Base-by-base conservation (phyloP, 805 yeast genomes). In the Zygosaccharomyces lentus region DNA sequence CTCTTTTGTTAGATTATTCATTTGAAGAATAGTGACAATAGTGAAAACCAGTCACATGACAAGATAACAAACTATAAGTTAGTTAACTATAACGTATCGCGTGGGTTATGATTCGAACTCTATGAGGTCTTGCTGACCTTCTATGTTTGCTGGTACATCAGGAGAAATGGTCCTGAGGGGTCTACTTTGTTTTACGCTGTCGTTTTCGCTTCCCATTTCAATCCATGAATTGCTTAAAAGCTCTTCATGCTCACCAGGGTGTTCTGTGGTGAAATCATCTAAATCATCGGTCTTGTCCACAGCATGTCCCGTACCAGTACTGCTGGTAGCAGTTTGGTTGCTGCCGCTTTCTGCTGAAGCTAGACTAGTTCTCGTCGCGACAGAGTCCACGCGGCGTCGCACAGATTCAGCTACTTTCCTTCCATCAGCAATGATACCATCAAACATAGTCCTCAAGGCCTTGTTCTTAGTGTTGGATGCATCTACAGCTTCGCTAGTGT, bases 361-460 rank as follows among this genome's bases (percentile, higher is more conserved):
- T 3, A 44, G 40, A 37, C 62, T 60, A 25, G 43, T 53, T 21
- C 51, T 53, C 1, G 72, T 64, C 2, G 84, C 77, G 8, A 77
- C 81, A 12, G 83, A 80, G 62, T 89, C 96, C 76, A 88, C 89
- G 52, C 96, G 81, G 54, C 84, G 82, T 53, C 91, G 81, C 3
- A 93, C 95, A 59, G 88, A 90, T 43, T 77, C 81, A 1, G 98
- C 98, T 10, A 91, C 95, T 46, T 91, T 79, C 61, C 87, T 75
- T 4, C 98, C 97, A 67, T 93, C 97, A 0, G 95, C 93, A 49
- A 91, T 75, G 47, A 93, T 74, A 9, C 93, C 91, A 63, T 88
- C 95, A 68, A 91, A 87, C 80, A 93, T 84, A 46, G 87, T 91
- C 46, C 96, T 75, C 48, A 93, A 68, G 25, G 84, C 83, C 43